Evolutionary conservation across 176 grass and related monocot genomes (phyloP).

Genomic region (Saccharum officinarum): DNA sequence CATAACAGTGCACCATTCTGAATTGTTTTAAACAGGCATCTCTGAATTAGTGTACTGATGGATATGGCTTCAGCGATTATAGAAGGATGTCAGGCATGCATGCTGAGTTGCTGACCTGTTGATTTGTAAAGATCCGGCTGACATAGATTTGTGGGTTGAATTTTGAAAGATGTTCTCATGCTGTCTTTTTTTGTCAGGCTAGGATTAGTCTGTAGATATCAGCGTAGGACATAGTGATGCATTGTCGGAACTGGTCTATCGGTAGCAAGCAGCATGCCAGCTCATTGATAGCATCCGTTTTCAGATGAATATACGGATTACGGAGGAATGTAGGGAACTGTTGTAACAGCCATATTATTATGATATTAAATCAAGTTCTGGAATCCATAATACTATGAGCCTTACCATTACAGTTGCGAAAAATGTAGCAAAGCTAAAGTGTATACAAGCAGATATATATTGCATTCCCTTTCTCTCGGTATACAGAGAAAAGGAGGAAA

Average conservation of each 20-base stretch:
- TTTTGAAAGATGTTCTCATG: constrained; percentile 11
- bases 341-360: not conserved
- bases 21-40: constrained; percentile 27
- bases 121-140: not conserved
- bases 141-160: not conserved
- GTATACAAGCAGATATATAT: not conserved
- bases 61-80: not conserved
- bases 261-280: not conserved
- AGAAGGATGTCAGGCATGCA: constrained; percentile 24
- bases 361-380: not conserved
- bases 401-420: not conserved
- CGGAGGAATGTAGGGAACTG: not conserved
- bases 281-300: not conserved
- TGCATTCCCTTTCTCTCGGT: not conserved
- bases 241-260: not conserved
- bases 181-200: not conserved
- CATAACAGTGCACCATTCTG: not conserved
- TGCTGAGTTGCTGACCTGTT: constrained; percentile 1
- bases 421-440: not conserved
- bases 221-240: not conserved
- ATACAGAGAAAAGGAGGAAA: not conserved
- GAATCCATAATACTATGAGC: not conserved
- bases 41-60: constrained; percentile 3
- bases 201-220: not conserved
- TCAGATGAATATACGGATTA: not conserved